Evolutionary conservation across 169 alveolate species (phyloP).

Genomic region (Neospora caninum): DNA sequence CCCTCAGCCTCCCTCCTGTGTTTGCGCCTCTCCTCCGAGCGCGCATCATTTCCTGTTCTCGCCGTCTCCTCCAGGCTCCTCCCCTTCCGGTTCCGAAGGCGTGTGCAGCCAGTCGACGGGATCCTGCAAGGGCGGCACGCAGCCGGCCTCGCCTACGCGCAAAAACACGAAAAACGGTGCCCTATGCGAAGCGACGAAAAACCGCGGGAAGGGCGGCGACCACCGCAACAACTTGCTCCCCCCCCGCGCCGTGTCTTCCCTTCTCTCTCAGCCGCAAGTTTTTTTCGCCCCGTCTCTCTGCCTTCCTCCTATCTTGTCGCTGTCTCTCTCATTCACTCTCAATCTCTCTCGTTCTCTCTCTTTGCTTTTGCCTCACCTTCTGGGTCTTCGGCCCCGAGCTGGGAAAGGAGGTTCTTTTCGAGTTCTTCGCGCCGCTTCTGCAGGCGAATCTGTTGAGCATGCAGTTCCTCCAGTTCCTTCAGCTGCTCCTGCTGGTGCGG

Average conservation of each 20-base stretch:
- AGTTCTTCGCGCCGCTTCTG: background rate
- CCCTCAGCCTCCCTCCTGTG: background rate
- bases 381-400: background rate
- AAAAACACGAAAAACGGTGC: too few relatives aligned
- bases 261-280: too few relatives aligned
- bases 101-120: background rate
- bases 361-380: background rate
- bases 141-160: too few relatives aligned
- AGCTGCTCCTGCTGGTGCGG: background rate
- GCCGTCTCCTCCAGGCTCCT: too few relatives aligned
- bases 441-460: background rate
- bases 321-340: too few relatives aligned
- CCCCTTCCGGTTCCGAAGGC: background rate
- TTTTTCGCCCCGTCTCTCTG: too few relatives aligned
- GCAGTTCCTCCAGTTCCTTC: constrained; percentile 1
- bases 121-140: background rate
- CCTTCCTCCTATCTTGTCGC: too few relatives aligned
- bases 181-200: too few relatives aligned
- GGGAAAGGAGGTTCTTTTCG: background rate
- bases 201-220: too few relatives aligned
- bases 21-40: background rate
- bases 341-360: background rate
- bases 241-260: too few relatives aligned
- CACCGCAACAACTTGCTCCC: too few relatives aligned
- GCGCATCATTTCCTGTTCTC: background rate